Conservation (phyloP, 2,329 filamentous ascomycete genomes). For the Lachnellula hyalina region DNA sequence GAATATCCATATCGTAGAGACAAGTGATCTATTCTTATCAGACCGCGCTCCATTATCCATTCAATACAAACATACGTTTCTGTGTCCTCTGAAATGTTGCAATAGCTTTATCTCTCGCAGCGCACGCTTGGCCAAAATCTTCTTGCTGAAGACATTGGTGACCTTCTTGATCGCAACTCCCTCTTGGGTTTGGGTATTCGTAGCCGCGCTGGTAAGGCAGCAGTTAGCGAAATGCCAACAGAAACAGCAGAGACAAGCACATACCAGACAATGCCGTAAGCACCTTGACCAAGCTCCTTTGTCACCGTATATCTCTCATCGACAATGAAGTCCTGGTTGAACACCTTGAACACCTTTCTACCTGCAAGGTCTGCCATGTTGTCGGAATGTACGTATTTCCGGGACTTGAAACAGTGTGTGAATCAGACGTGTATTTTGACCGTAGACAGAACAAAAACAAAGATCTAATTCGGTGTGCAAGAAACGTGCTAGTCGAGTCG, state of each 20-base stretch:
- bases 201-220: slow-evolving; percentile 63
- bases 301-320: slow-evolving; percentile 98
- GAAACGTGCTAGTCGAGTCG: too few species aligned
- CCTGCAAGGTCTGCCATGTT: slow-evolving; percentile 39
- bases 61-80: slow-evolving; percentile 57
- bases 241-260: slow-evolving; percentile 26
- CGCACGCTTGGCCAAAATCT: slow-evolving; percentile 97
- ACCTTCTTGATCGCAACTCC: slow-evolving; percentile 99
- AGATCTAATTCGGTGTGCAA: too few species aligned
- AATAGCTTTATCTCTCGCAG: slow-evolving; percentile 97
- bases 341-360: slow-evolving; percentile 97
- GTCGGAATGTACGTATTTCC: slow-evolving; percentile 3
- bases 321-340: slow-evolving; percentile 98
- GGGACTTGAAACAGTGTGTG: background rate
- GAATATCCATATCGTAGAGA: slow-evolving; percentile 99
- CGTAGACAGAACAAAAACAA: too few species aligned
- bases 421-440: too few species aligned
- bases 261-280: slow-evolving; percentile 98
- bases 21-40: slow-evolving; percentile 77
- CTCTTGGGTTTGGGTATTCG: slow-evolving; percentile 84
- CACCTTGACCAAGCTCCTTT: slow-evolving; percentile 96
- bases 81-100: slow-evolving; percentile 91
- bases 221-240: slow-evolving; percentile 25
- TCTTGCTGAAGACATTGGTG: slow-evolving; percentile 99
- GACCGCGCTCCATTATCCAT: slow-evolving; percentile 15